Percentiles rank a stretch among this genome's conserved stretches.
Evolutionary conservation across 192 early-diverging fungal genomes (phyloP).

Genomic region (Backusella morwellensis): DNA sequence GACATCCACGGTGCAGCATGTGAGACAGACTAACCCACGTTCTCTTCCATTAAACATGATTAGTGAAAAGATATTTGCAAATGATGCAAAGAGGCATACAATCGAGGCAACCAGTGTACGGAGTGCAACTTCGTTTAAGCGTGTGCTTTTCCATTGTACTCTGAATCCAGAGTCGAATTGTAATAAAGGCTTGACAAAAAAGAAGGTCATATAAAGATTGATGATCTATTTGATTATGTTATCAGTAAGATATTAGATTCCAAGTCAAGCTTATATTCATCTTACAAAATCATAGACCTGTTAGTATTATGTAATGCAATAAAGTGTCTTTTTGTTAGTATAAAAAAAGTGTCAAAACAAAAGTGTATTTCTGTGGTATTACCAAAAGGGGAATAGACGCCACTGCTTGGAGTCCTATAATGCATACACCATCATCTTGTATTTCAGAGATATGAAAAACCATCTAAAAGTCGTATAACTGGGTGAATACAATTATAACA

Average conservation of each 20-base stretch:
- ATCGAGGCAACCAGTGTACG: slow-evolving; percentile 46
- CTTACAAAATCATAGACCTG: slow-evolving; percentile 37
- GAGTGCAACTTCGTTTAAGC: slow-evolving; percentile 35
- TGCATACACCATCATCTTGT: slow-evolving; percentile 25
- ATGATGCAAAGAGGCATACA: slow-evolving; percentile 39
- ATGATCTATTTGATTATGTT: slow-evolving; percentile 17
- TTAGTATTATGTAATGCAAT: neutral
- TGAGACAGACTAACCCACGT: slow-evolving; percentile 46
- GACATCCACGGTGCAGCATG: slow-evolving; percentile 49
- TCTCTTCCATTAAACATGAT: slow-evolving; percentile 42
- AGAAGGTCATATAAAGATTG: slow-evolving; percentile 35
- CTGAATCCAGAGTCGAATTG: slow-evolving; percentile 4
- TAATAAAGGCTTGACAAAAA: slow-evolving; percentile 33
- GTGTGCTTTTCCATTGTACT: slow-evolving; percentile 23
- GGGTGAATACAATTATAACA: too few species aligned
- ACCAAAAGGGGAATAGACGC: slow-evolving; percentile 38
- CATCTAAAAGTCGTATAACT: slow-evolving; percentile 8
- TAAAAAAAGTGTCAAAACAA: neutral
- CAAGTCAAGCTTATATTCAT: neutral
- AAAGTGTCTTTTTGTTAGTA: neutral
- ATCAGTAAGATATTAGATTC: neutral
- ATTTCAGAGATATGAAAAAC: slow-evolving; percentile 28
- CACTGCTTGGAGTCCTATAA: slow-evolving; percentile 26
- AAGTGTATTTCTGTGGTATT: slow-evolving; percentile 10
- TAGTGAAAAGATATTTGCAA: slow-evolving; percentile 40